Base-by-base conservation (phyloP, 805 yeast genomes). In the Saccharomycopsis malanga region DNA sequence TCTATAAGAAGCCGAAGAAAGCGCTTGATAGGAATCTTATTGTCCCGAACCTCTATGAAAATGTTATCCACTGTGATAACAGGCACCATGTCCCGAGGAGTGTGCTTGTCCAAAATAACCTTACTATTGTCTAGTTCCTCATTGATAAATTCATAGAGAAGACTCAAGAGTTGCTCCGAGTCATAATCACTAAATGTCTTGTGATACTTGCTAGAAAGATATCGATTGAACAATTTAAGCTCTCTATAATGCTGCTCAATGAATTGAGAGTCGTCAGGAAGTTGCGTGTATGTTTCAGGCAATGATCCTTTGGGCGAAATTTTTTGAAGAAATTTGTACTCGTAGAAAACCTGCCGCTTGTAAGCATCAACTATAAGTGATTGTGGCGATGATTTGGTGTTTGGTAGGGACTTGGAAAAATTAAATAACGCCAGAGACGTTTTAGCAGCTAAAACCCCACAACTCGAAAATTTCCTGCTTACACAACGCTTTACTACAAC, bases 221-320 rank as follows among this genome's bases (percentile, higher is more conserved):
- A 50, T 32, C 57, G 56, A 44, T 65, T 58, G 55, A 68, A 71
- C 3, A 57, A 48, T 14, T 53, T 46, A 32, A 74, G 54, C 43
- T 73, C 76, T 12, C 61, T 61, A 55, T 72, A 73, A 56, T 71
- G 76, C 46, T 72, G 70, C 42, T 72, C 76, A 29, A 74, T 72
- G 55, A 69, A 73, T 51, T 69, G 70, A 0, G 77, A 72, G 54
- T 74, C 78, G 36, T 74, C 79, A 0, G 80, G 80, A 17, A 74
- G 56, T 53, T 74, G 79, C 30, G 61, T 66, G 53, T 74, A 74
- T 4, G 40, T 25, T 9, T 34, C 45, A 4, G 32, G 22, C 15
- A 10, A 9, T 4, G n/a, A 24, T n/a, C 25, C 35, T 15, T 34
- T 39, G 7, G 47, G 48, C 9, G 53, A 46, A 15, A 46, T 35